phyloP scores from a whole-genome alignment of 345 rosid species.

The Linum usitatissimum region DNA sequence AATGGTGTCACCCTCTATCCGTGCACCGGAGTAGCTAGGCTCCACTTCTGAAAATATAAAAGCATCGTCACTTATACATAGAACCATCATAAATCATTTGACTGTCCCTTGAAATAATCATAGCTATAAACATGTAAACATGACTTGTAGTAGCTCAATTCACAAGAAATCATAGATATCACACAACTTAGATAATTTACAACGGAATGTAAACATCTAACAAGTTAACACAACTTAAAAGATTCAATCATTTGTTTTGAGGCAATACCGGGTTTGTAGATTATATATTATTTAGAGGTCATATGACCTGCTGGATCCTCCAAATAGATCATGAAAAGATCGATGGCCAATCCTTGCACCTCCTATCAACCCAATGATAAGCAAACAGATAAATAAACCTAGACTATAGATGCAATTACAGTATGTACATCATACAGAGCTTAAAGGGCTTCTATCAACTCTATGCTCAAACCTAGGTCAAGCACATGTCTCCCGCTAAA shows the following conservation, averaged over 20 bases:
- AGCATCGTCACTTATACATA: constrained; percentile 12
- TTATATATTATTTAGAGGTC: neutral
- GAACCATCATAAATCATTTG: neutral
- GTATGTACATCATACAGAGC: neutral
- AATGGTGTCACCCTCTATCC: constrained; percentile 76
- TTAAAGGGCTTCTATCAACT: constrained; percentile 9
- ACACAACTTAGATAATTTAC: neutral
- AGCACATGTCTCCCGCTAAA: constrained; percentile 44
- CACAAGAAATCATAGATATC: neutral
- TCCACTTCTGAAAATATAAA: constrained; percentile 63
- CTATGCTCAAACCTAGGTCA: constrained; percentile 51
- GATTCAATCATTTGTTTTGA: neutral
- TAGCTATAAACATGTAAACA: neutral
- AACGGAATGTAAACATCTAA: neutral
- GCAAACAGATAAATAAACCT: neutral
- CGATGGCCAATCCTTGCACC: neutral
- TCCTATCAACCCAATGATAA: neutral
- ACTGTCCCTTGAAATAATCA: neutral
- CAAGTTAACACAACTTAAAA: neutral
- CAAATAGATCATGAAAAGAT: neutral
- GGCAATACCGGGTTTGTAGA: neutral
- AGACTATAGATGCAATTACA: neutral
- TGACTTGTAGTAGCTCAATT: no score
- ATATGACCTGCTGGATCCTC: neutral
- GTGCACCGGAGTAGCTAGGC: constrained; percentile 90